Conservation (phyloP, 148 eudicot genomes). For the Silene uniflora region DNA sequence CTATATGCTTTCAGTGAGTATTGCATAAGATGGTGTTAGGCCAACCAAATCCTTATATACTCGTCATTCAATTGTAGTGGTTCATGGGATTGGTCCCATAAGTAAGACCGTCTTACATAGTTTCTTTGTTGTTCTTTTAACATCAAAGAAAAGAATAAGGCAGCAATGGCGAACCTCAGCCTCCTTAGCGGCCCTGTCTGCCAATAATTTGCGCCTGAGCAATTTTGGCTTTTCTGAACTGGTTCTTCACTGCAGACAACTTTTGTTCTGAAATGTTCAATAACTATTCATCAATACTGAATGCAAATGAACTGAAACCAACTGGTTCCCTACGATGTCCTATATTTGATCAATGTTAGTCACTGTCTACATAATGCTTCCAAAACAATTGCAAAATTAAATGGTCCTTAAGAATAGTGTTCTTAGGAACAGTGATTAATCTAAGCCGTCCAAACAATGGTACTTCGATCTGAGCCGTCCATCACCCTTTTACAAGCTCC, state of each 20-base stretch:
- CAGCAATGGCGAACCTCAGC: conserved; percentile 37
- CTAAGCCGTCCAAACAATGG: too few species aligned
- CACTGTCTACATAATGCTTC: not conserved
- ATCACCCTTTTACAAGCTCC: too few species aligned
- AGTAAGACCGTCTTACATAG: not conserved
- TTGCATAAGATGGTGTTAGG: not conserved
- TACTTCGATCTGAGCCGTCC: too few species aligned
- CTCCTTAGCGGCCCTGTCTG: conserved; percentile 56
- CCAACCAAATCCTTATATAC: not conserved
- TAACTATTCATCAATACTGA: not conserved
- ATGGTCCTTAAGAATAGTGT: too few species aligned
- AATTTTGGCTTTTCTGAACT: conserved; percentile 56
- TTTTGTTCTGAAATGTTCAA: conserved; percentile 45
- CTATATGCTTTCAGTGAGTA: not conserved
- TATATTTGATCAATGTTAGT: not conserved
- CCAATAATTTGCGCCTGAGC: conserved; percentile 50
- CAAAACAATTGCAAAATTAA: too few species aligned
- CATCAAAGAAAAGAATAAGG: not conserved
- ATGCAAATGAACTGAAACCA: conserved; percentile 3
- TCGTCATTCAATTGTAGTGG: not conserved
- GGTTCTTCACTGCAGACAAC: conserved; percentile 51
- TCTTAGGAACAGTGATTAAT: too few species aligned
- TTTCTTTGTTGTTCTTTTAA: not conserved
- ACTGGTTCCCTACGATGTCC: not conserved
- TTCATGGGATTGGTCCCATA: not conserved